These are phyloP conservation scores for Sugiyamaella valdiviana DNA, from an alignment of 805 yeast genomes.

Conservation along the genomic window DNA sequence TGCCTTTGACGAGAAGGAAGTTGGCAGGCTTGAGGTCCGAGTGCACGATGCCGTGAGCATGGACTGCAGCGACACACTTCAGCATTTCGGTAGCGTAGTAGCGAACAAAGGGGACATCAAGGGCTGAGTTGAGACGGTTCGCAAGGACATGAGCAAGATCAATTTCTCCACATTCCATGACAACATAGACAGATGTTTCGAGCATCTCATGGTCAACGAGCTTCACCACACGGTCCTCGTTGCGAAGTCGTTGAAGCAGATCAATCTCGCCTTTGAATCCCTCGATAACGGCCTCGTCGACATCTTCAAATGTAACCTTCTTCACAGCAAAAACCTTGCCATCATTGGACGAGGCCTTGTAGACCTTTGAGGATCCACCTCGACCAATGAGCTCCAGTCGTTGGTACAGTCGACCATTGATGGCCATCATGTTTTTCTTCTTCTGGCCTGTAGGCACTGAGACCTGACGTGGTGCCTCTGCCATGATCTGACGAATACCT, in stretches of 20 bases:
- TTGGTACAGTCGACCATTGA: constrained; percentile 63
- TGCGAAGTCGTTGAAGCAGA: constrained; percentile 52
- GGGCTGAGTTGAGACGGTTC: constrained; percentile 42
- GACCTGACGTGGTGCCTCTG: neutral
- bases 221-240: constrained; percentile 68
- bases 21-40: constrained; percentile 67
- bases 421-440: constrained; percentile 31
- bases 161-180: constrained; percentile 94
- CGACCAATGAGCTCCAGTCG: constrained; percentile 74
- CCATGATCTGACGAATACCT: neutral
- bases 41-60: constrained; percentile 76
- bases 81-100: constrained; percentile 74
- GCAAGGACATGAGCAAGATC: constrained; percentile 79
- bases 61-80: constrained; percentile 83
- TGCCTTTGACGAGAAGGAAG: constrained; percentile 59
- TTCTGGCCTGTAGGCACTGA: constrained; percentile 11
- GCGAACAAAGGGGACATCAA: constrained; percentile 71
- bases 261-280: constrained; percentile 91
- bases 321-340: constrained; percentile 71
- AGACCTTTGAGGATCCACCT: constrained; percentile 92
- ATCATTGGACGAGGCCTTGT: constrained; percentile 55
- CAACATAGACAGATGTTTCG: constrained; percentile 57
- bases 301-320: constrained; percentile 67
- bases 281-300: constrained; percentile 63
- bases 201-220: constrained; percentile 67